Evolutionary conservation across 1,284 basidiomycete species (phyloP), one percentile per base, ranked within the genome.

Genomic region (Stygiomarasmius scandens): DNA sequence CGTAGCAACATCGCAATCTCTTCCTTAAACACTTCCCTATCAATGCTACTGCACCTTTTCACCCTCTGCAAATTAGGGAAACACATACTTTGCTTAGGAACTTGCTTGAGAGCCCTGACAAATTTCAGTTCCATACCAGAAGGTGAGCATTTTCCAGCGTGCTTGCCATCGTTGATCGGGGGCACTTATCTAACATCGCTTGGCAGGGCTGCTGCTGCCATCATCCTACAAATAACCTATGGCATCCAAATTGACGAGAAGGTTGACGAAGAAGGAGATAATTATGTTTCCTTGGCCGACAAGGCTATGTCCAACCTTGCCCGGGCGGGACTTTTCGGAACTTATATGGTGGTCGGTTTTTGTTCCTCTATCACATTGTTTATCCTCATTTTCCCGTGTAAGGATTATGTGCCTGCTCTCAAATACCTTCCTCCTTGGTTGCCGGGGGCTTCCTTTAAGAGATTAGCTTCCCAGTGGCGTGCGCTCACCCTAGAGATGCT

Each of bases 1-100:
- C 57, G 52, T 54, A 71, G 64, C 67, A 69, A 19, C 79, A 82
- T 61, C 71, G 79, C 46, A 68, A 69, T 1, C 66, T 82, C 22
- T 80, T 82, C 54, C 73, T 76, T 50, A 73, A 76, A 48, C 73
- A 82, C 65, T 78, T 81, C 59, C 71, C 69, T 48, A 62, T 69
- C 9, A 71, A 61, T 36, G 61, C 68, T 19, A 64, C 70, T 1
- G 62, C 69, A 6, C 57, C 55, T 4, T 74, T 74, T 59, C 73
- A 75, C 55, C 71, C 74, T 0, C 61, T 77, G 4, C 70, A 79
- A 54, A 58, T 71, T 27, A 70, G 70, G 53, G 76, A 80, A 56
- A 71, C 75, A 1, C 72, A 76, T 56, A 67, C 67, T 2, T 63
- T 76, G 34, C 66, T 76, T 1, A 71, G 71, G 20, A 69, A 69